Evolutionary conservation across 306 rosid species (phyloP).

Genomic region (Cucumis cinereus): DNA sequence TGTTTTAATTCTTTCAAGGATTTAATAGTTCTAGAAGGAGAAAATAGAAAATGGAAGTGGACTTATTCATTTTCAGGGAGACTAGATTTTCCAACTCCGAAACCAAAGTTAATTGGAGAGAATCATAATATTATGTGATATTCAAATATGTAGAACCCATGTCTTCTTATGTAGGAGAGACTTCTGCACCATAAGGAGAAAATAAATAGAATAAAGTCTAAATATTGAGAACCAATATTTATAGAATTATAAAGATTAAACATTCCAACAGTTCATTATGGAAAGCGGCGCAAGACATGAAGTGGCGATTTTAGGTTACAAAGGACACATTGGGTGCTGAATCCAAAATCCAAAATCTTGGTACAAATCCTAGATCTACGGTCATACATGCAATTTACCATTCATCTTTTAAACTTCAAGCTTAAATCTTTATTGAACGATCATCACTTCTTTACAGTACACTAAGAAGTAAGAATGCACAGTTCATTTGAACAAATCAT

Average conservation of each 20-base stretch:
- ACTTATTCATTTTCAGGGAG: background rate
- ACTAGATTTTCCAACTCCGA: background rate
- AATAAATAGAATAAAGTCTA: too few species aligned
- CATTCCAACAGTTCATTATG: background rate
- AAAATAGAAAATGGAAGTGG: background rate
- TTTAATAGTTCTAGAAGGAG: background rate
- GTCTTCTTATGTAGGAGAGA: background rate
- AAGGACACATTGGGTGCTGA: background rate
- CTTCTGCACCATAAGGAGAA: background rate
- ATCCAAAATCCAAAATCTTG: background rate
- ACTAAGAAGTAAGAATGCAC: background rate
- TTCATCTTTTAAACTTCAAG: too few species aligned
- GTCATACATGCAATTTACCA: too few species aligned
- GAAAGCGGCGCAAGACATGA: background rate
- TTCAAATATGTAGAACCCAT: background rate
- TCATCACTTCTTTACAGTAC: too few species aligned
- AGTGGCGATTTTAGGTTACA: background rate
- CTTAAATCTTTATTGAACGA: too few species aligned
- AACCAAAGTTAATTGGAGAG: background rate
- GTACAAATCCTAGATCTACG: background rate
- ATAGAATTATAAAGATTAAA: too few species aligned
- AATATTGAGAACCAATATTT: too few species aligned
- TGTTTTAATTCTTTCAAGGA: background rate
- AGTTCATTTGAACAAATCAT: background rate
- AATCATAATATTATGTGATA: too few species aligned